Conservation (phyloP, 805 yeast genomes). For the Kazachstania taianensis region DNA sequence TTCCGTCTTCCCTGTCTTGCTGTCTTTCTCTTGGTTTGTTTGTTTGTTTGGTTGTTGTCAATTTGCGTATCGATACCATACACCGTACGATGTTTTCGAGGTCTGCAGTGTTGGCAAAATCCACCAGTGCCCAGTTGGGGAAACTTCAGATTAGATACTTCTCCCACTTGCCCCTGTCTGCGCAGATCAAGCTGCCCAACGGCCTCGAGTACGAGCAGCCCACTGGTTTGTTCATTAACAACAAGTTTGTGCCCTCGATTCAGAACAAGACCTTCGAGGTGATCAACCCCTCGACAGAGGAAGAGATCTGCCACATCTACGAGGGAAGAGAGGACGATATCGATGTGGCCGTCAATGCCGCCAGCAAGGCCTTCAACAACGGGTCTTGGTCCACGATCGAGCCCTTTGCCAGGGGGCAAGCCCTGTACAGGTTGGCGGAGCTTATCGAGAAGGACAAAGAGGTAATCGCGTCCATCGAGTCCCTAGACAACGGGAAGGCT, state of each 20-base stretch:
- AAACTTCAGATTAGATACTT: slow-evolving; percentile 11
- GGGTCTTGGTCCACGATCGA: slow-evolving; percentile 56
- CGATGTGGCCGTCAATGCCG: slow-evolving; percentile 78
- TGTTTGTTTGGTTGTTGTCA: too few species aligned
- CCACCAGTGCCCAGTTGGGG: background rate
- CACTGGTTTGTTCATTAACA: slow-evolving; percentile 66
- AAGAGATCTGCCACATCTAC: slow-evolving; percentile 51
- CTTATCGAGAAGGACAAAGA: slow-evolving; percentile 66
- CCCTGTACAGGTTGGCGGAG: slow-evolving; percentile 64
- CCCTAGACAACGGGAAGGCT: slow-evolving; percentile 86
- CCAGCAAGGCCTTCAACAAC: slow-evolving; percentile 60
- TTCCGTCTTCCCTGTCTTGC: too few species aligned
- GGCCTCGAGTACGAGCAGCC: slow-evolving; percentile 66
- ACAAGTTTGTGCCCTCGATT: slow-evolving; percentile 53
- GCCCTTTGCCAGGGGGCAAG: slow-evolving; percentile 53
- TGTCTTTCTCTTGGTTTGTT: too few species aligned
- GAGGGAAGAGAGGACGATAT: slow-evolving; percentile 66
- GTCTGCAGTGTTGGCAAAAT: background rate
- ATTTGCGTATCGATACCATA: too few species aligned
- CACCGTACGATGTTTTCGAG: slow-evolving; percentile 5
- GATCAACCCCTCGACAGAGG: slow-evolving; percentile 60
- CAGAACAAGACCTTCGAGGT: slow-evolving; percentile 53
- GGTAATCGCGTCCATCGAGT: slow-evolving; percentile 67
- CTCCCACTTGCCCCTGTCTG: slow-evolving; percentile 34
- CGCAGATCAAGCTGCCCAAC: slow-evolving; percentile 52